Conservation (phyloP, 2,329 filamentous ascomycete genomes). For the Beauveria varroae region DNA sequence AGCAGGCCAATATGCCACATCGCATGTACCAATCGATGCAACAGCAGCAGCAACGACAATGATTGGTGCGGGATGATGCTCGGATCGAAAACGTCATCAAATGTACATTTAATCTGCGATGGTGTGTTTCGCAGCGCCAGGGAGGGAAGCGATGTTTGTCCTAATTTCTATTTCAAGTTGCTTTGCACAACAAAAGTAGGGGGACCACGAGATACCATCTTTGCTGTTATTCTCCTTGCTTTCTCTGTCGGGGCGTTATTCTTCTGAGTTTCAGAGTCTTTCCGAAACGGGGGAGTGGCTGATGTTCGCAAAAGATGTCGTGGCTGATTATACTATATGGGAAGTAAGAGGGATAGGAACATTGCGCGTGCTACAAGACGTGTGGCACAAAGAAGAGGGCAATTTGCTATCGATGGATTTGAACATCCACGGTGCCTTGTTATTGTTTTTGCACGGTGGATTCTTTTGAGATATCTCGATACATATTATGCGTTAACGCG, state of each 20-base stretch:
- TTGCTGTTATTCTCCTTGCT: neutral
- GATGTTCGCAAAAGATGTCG: neutral
- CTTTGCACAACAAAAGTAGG: neutral
- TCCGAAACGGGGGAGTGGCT: neutral
- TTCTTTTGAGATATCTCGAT: neutral
- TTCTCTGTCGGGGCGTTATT: neutral
- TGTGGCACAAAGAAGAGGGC: neutral
- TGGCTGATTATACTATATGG: neutral
- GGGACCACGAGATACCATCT: constrained; percentile 1
- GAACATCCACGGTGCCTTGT: neutral
- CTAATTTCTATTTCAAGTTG: neutral
- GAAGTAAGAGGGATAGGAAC: neutral
- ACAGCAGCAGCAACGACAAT: constrained; percentile 11
- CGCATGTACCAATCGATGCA: constrained; percentile 12
- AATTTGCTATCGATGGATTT: neutral
- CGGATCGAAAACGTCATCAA: neutral
- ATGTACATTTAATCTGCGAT: constrained; percentile 3
- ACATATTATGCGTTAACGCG: neutral
- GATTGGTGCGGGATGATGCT: neutral
- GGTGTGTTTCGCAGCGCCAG: neutral
- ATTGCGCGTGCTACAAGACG: neutral
- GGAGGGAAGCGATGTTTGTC: constrained; percentile 1
- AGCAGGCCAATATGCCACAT: constrained; percentile 9
- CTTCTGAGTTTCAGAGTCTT: neutral
- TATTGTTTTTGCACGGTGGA: neutral